Evolutionary conservation across 2,329 filamentous ascomycete species (phyloP).

Genomic region (Aspergillus oerlinghausenensis): DNA sequence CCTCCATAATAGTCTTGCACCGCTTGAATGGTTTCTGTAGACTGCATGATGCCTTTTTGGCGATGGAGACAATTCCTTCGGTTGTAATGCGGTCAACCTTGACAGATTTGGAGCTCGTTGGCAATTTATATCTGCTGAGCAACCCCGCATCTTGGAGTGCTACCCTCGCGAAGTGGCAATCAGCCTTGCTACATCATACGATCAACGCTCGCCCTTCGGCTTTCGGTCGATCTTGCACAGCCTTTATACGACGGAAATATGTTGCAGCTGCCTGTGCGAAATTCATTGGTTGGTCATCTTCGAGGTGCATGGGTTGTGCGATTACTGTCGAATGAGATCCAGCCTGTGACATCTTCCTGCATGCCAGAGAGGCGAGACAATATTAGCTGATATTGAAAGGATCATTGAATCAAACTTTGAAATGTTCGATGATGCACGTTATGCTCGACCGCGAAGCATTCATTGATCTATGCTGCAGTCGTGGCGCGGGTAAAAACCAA

Average conservation of each 20-base stretch:
- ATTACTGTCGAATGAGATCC: background rate
- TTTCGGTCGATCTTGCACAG: background rate
- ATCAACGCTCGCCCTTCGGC: background rate
- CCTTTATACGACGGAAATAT: background rate
- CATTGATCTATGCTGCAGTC: background rate
- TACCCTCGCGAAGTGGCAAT: background rate
- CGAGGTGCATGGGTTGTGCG: background rate
- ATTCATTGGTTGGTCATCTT: background rate
- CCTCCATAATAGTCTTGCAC: background rate
- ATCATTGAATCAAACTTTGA: background rate
- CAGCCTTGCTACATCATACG: background rate
- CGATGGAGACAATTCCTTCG: background rate
- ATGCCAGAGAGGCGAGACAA: background rate
- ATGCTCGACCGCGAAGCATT: background rate
- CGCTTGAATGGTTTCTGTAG: background rate
- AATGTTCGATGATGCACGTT: background rate
- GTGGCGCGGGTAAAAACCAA: background rate
- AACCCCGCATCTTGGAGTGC: background rate
- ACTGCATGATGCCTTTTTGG: background rate
- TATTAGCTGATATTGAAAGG: background rate
- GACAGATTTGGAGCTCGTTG: background rate
- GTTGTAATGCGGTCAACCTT: background rate
- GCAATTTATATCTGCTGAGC: background rate
- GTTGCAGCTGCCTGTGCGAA: background rate
- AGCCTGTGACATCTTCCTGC: background rate